Percentiles rank a stretch among this genome's conserved stretches.
Evolutionary conservation across 345 rosid genomes (phyloP).

Genomic region (Lumnitzera littorea): DNA sequence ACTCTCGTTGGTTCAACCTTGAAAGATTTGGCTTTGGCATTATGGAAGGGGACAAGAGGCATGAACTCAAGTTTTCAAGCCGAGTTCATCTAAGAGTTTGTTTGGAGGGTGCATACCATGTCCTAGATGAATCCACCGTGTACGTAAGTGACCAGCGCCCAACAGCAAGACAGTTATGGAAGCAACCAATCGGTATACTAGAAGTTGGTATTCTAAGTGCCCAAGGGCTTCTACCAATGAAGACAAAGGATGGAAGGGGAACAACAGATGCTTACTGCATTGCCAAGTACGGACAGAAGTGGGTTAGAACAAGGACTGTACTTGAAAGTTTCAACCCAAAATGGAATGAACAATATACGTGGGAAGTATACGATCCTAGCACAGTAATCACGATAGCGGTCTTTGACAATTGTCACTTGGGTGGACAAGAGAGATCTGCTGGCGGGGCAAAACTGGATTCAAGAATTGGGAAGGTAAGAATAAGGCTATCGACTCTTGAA

Average conservation of each 20-base stretch:
- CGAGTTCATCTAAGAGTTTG: conserved; percentile 70
- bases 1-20: conserved; percentile 80
- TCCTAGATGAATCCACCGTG: conserved; percentile 82
- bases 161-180: conserved; percentile 84
- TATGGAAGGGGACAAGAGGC: conserved; percentile 78
- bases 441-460: conserved; percentile 48
- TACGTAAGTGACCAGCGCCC: conserved; percentile 80
- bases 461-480: conserved; percentile 73
- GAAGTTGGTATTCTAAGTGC: conserved; percentile 83
- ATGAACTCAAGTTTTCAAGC: conserved; percentile 71
- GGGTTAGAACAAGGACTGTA: conserved; percentile 79
- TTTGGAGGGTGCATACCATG: conserved; percentile 93
- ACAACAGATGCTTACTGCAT: conserved; percentile 78
- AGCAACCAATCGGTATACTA: conserved; percentile 74
- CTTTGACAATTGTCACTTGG: conserved; percentile 76
- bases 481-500: conserved; percentile 64
- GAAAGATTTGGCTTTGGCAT: conserved; percentile 76
- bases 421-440: conserved; percentile 46
- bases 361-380: conserved; percentile 85
- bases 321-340: conserved; percentile 61
- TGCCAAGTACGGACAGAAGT: conserved; percentile 80
- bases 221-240: conserved; percentile 72
- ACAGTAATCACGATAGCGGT: conserved; percentile 78
- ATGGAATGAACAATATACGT: conserved; percentile 90
- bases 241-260: conserved; percentile 53